A percentile compares a stretch with the other conserved stretches of the same genome.
Conservation (phyloP, 495 filamentous ascomycete species). For the Aspergillus ostianus region DNA sequence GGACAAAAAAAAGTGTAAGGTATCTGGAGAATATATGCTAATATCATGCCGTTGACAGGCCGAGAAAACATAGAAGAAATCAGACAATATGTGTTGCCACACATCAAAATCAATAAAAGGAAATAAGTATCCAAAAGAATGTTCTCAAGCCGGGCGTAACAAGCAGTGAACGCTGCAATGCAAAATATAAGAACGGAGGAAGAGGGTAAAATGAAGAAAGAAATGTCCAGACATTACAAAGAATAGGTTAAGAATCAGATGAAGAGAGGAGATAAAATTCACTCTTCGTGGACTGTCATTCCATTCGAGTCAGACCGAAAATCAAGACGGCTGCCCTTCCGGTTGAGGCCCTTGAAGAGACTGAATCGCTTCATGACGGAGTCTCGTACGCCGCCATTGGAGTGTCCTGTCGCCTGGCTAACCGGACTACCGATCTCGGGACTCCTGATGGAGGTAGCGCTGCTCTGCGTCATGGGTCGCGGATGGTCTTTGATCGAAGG, state of each 20-base stretch:
- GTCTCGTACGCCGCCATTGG: conserved; percentile 36
- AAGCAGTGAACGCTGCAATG: conserved; percentile 5
- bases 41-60: background rate
- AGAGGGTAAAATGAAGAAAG: conserved; percentile 6
- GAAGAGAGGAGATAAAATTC: conserved; percentile 19
- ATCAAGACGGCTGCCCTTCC: conserved; percentile 46
- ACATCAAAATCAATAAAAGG: background rate
- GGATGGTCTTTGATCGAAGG: conserved; percentile 39
- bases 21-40: background rate
- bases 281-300: conserved; percentile 39
- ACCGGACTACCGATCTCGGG: conserved; percentile 19
- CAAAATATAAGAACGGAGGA: conserved; percentile 4
- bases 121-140: background rate
- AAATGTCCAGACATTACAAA: conserved; percentile 30
- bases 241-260: conserved; percentile 13
- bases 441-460: conserved; percentile 17
- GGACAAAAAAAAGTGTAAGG: conserved; percentile 2
- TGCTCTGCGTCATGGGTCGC: conserved; percentile 38
- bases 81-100: background rate
- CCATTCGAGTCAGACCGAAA: conserved; percentile 32
- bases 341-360: conserved; percentile 44
- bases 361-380: conserved; percentile 50
- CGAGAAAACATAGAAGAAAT: background rate
- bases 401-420: conserved; percentile 9
- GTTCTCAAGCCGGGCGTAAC: background rate